Percentiles rank a stretch among this genome's conserved stretches.
phyloP scores from a whole-genome alignment of 768 basidiomycete genomes.

The Lactarius tabidus region DNA sequence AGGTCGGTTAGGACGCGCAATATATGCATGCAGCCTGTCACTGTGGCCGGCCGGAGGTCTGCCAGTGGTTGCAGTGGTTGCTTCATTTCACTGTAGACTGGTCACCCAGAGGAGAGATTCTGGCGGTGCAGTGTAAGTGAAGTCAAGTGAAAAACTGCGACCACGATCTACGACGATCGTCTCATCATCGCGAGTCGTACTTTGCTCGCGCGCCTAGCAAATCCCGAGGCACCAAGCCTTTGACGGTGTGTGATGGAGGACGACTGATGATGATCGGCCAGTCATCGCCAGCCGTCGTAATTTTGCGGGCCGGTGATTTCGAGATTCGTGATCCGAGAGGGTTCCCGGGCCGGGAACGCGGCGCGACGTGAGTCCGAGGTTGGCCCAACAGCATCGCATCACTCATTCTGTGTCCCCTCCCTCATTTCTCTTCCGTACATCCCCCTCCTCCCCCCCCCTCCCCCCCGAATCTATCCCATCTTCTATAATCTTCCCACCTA shows the following conservation, averaged over 20 bases:
- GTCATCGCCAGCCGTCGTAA: background rate
- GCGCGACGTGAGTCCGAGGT: background rate
- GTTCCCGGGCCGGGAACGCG: background rate
- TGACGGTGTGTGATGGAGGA: background rate
- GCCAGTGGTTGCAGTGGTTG: too few relatives aligned
- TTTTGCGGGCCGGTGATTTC: background rate
- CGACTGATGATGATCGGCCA: background rate
- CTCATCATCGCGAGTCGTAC: background rate
- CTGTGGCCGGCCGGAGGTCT: too few relatives aligned
- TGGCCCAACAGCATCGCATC: background rate
- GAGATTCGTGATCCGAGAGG: background rate
- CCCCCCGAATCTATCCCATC: background rate
- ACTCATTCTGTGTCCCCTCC: background rate
- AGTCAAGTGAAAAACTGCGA: background rate
- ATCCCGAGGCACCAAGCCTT: background rate
- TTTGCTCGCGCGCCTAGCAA: background rate
- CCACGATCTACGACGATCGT: background rate
- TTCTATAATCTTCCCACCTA: background rate
- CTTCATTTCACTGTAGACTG: too few relatives aligned
- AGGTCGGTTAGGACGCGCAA: background rate
- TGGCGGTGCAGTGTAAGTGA: too few relatives aligned
- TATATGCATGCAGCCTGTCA: background rate
- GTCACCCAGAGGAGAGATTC: too few relatives aligned
- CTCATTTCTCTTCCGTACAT: background rate
- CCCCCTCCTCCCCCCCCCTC: background rate